Percentiles rank a stretch among this genome's conserved stretches.
phyloP scores from a whole-genome alignment of 371 early-diverging fungal species.

The Zopfochytrium polystomum region DNA sequence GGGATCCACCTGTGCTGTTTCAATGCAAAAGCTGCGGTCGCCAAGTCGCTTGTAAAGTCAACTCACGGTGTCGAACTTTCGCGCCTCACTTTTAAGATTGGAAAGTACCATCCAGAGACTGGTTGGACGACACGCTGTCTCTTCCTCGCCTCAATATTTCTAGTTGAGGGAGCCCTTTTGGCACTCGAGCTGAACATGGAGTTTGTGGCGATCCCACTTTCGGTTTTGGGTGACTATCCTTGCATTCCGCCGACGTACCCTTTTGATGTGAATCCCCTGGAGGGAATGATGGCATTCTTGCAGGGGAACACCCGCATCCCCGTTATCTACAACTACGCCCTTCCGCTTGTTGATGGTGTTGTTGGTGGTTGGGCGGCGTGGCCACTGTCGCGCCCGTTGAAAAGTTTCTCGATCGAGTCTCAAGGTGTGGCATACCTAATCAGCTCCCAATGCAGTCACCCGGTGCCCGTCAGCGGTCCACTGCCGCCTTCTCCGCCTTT shows the following conservation, averaged over 20 bases:
- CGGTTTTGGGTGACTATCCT: constrained; percentile 12
- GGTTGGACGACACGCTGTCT: neutral
- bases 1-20: neutral
- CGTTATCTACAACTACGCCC: constrained; percentile 14
- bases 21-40: constrained; percentile 12
- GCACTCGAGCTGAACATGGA: constrained; percentile 4
- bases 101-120: neutral
- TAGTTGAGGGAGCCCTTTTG: constrained; percentile 11
- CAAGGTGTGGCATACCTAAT: too few relatives aligned
- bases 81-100: neutral
- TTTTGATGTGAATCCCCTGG: neutral
- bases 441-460: too few relatives aligned
- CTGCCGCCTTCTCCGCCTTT: too few relatives aligned
- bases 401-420: too few relatives aligned
- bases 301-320: constrained; percentile 13
- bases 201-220: too few relatives aligned
- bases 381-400: constrained; percentile 16
- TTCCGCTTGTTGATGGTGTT: constrained; percentile 21
- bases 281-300: constrained; percentile 2
- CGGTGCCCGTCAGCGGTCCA: too few relatives aligned
- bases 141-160: constrained; percentile 4
- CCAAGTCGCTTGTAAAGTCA: constrained; percentile 4
- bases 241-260: constrained; percentile 18
- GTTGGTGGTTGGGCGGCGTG: constrained; percentile 26
- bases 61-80: constrained; percentile 2